Base-by-base conservation (phyloP, 306 rosid genomes). In the Lagenaria siceraria region DNA sequence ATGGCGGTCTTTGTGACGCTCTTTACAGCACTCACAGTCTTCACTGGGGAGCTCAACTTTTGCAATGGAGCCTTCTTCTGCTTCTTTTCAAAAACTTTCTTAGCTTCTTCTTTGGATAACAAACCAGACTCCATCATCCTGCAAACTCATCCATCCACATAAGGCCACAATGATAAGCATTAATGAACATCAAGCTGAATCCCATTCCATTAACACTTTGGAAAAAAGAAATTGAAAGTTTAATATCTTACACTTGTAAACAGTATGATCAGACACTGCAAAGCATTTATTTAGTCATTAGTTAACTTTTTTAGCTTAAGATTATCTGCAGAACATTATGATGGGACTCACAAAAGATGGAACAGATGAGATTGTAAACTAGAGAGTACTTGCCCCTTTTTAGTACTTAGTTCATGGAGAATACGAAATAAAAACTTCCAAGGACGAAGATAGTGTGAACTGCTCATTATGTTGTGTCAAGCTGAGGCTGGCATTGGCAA, bases 61-160 rank as follows among this genome's bases (percentile, higher is more conserved):
- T 83, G 87, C 63, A 75, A 88, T 77, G 61, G 40, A 74, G 79
- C 79, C 63, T 36, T 87, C 80, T 87, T 85, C 83, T 88, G 91
- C 87, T 83, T 91, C 87, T 83, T 89, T 66, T 91, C 90, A 64
- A 46, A 82, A 74, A 84, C 89, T 86, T 81, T 78, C 86, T 78
- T 82, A 12, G 97, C 97, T 72, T 80, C 72, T n/a, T 86, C 90
- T 80, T 87, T 80, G 38, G 95, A 70, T 83, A 94, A 88, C 84
- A 94, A 90, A 54, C 96, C 98, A 4, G 89, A 87, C 55, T 94
- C 98, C 98, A 94, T 91, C 92, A 92, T 82, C 97, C 96, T 94
- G 90, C 68, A 84, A 10, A 43, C 53, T 7, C 49, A 36, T 35
- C 52, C 48, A 73, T 49, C n/a, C 36, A 33, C 21, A 22, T 8